Evolutionary conservation across 495 filamentous ascomycete species (phyloP), one percentile per base, ranked within the genome.

Genomic region (Penicillium subrubescens): DNA sequence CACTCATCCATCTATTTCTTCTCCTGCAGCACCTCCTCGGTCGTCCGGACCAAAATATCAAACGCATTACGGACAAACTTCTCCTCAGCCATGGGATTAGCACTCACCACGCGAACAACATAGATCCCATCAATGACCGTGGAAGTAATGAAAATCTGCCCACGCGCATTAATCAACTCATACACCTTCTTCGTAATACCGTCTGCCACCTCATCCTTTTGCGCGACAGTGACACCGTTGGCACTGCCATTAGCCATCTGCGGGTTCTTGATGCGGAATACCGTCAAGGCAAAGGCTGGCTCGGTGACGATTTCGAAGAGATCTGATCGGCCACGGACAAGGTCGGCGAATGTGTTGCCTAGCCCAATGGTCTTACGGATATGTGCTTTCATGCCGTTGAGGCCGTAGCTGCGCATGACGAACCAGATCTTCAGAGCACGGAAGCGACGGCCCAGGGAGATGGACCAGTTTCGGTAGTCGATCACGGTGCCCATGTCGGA

Each of bases 381-480:
- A 69, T 93, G 88, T 37, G 78, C 81, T 69, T 89, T 89, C 74
- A 99, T 77, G 3, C 95, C 94, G 55, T 84, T 83, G 58, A 93
- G 79, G 0, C 95, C 95, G 71, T 96, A 97, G 34, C 84, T 89
- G 44, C 95, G 85, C 70, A 99, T 81, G 15, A 99, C 95, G 73
- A 97, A 97, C 95, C 95, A 99, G 70, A 97, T 90, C 82, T 99
- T 99, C 55, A 99, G 77, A 1, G 89, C 86, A 14, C 95, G 83
- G 82, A 99, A 98, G n/a, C 95, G 86, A 8, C 95, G 84, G 14
- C 95, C 95, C 0, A 99, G 86, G 12, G 95, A 95, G 71, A 99
- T 97, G 76, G 96, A 93, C 95, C 95, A 99, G 83, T 99, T 96
- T 27, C 95, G 87, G 78, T 99, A 98, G 73, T 99, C 95, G 39